A percentile compares a stretch with the other conserved stretches of the same genome.
Evolutionary conservation across 2,329 filamentous ascomycete genomes (phyloP).

Genomic region (Aaosphaeria pasadenensis): DNA sequence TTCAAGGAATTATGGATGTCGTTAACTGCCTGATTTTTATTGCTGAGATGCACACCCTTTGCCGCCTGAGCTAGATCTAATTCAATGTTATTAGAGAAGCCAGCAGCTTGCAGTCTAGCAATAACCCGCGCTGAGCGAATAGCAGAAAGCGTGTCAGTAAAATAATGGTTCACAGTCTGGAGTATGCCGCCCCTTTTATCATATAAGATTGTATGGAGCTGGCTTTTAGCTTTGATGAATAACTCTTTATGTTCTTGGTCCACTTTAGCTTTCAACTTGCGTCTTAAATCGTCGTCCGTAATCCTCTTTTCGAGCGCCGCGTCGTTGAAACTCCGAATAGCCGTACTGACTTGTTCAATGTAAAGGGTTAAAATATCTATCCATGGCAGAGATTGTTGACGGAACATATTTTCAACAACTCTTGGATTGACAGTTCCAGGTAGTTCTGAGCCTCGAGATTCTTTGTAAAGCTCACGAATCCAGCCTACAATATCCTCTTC

Average conservation of each 20-base stretch:
- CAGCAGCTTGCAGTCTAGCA: not conserved
- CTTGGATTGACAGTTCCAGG: not conserved
- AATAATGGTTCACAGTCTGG: not conserved
- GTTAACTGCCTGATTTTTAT: conserved; percentile 30
- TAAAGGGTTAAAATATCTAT: not conserved
- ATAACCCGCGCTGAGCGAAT: not conserved
- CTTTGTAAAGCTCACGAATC: not conserved
- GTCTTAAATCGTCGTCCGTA: not conserved
- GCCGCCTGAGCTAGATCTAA: no score
- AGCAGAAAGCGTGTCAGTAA: not conserved
- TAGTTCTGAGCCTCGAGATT: not conserved
- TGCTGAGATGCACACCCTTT: conserved; percentile 3
- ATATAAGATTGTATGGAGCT: not conserved
- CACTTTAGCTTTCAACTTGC: not conserved
- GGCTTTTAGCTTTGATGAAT: not conserved
- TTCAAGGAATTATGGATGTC: conserved; percentile 60
- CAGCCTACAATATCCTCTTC: not conserved
- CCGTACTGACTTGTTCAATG: not conserved
- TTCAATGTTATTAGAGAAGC: no score
- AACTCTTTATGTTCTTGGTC: no score
- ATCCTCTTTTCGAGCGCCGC: not conserved
- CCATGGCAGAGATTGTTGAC: not conserved
- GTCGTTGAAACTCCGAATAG: not conserved
- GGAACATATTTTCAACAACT: not conserved
- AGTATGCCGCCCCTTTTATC: not conserved